Evolutionary conservation across 192 early-diverging fungal genomes (phyloP).

Genomic region (Rhizophagus prolifer): DNA sequence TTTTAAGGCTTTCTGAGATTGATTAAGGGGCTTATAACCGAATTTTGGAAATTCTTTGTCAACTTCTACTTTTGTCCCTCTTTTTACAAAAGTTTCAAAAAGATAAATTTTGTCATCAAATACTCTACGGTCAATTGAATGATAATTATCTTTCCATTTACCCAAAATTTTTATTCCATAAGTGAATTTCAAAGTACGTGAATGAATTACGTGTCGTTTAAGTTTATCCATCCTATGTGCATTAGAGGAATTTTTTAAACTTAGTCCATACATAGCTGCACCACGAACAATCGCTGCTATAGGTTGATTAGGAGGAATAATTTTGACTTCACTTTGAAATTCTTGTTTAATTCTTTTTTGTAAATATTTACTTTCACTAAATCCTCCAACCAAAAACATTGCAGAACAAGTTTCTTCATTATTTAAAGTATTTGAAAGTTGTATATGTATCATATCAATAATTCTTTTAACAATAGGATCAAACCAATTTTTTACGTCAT

Average conservation of each 20-base stretch:
- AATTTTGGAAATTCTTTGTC: background rate
- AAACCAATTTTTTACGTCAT: constrained; percentile 11
- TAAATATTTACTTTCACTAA: background rate
- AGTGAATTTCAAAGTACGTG: background rate
- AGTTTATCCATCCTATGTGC: background rate
- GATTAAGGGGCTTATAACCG: background rate
- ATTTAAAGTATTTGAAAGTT: background rate
- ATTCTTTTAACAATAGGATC: background rate
- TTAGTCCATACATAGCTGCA: background rate
- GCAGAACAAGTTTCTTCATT: background rate
- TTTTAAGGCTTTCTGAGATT: background rate
- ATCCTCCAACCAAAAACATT: background rate
- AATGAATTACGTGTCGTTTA: background rate
- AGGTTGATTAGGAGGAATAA: background rate
- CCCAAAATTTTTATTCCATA: background rate
- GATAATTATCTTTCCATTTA: background rate
- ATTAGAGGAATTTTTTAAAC: background rate
- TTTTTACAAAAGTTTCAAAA: background rate
- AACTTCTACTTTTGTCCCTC: background rate
- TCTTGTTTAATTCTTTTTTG: background rate
- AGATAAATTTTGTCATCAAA: background rate
- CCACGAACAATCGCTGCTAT: background rate
- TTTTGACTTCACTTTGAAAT: background rate
- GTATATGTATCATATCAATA: background rate
- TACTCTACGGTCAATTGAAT: background rate